A percentile compares a stretch with the other conserved stretches of the same genome.
phyloP scores from a whole-genome alignment of 352 stramenopile species.

The Pythium vanterpoolii region DNA sequence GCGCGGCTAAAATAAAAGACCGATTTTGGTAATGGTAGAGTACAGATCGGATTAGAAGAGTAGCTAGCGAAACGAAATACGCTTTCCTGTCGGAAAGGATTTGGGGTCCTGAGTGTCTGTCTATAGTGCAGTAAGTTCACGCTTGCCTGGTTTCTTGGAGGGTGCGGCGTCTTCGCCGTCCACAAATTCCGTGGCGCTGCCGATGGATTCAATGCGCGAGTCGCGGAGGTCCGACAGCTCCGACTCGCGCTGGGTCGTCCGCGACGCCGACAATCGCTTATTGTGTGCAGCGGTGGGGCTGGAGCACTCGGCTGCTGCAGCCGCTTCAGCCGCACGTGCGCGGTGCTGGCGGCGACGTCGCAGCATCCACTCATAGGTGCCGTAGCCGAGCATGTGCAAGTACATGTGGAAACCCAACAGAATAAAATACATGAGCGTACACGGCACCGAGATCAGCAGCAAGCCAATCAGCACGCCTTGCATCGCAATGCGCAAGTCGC shows the following conservation, averaged over 20 bases:
- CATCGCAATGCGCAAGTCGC: slow-evolving; percentile 29
- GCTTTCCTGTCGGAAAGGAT: neutral
- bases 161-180: slow-evolving; percentile 10
- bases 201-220: slow-evolving; percentile 29
- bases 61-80: neutral
- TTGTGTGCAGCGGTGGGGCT: slow-evolving; percentile 6
- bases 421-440: slow-evolving; percentile 85
- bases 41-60: slow-evolving; percentile 19
- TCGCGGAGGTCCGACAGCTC: slow-evolving; percentile 17
- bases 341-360: slow-evolving; percentile 65
- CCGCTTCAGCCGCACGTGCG: slow-evolving; percentile 38
- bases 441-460: slow-evolving; percentile 68
- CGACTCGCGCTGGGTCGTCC: slow-evolving; percentile 20
- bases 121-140: slow-evolving; percentile 26
- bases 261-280: slow-evolving; percentile 12
- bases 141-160: slow-evolving; percentile 1
- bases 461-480: slow-evolving; percentile 47
- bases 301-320: slow-evolving; percentile 33
- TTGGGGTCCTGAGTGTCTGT: neutral
- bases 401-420: slow-evolving; percentile 80
- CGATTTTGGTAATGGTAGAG: slow-evolving; percentile 10
- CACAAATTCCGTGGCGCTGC: slow-evolving; percentile 38
- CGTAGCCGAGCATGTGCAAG: slow-evolving; percentile 74
- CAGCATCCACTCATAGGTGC: slow-evolving; percentile 89
- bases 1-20: slow-evolving; percentile 26